A percentile compares a stretch with the other conserved stretches of the same genome.
These are phyloP conservation scores for Pseudotsuga menziesii DNA, from an alignment of 75 land plant species.

Conservation along the genomic window DNA sequence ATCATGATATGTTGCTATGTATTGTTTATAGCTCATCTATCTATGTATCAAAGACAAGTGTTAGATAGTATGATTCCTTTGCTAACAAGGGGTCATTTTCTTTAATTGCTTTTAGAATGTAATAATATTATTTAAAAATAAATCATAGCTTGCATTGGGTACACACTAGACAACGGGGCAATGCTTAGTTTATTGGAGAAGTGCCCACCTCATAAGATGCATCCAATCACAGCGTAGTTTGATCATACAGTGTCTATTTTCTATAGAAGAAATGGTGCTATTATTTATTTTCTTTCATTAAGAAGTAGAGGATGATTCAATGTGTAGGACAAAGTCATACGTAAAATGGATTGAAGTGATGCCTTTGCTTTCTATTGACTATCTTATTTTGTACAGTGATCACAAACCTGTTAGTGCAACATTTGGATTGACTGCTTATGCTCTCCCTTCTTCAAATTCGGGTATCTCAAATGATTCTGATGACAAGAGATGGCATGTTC, in stretches of 20 bases:
- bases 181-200: background rate
- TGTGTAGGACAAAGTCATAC: background rate
- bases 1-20: background rate
- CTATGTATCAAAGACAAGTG: background rate
- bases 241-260: background rate
- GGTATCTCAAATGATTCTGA: conserved; percentile 23
- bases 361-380: background rate
- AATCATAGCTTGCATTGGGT: background rate
- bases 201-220: background rate
- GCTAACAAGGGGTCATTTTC: background rate
- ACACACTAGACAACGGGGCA: background rate
- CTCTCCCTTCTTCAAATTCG: conserved; percentile 30
- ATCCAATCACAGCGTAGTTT: background rate
- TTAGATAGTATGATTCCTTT: background rate
- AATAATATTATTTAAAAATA: background rate
- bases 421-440: conserved; percentile 37
- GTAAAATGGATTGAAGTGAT: background rate
- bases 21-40: background rate
- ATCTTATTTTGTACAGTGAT: conserved; percentile 24
- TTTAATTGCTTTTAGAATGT: background rate
- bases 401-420: conserved; percentile 62
- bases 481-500: conserved; percentile 39
- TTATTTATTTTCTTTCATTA: background rate
- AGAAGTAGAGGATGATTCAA: background rate
- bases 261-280: background rate